Base-by-base conservation (phyloP, 2,329 filamentous ascomycete genomes). In the Exophiala oligosperma region DNA sequence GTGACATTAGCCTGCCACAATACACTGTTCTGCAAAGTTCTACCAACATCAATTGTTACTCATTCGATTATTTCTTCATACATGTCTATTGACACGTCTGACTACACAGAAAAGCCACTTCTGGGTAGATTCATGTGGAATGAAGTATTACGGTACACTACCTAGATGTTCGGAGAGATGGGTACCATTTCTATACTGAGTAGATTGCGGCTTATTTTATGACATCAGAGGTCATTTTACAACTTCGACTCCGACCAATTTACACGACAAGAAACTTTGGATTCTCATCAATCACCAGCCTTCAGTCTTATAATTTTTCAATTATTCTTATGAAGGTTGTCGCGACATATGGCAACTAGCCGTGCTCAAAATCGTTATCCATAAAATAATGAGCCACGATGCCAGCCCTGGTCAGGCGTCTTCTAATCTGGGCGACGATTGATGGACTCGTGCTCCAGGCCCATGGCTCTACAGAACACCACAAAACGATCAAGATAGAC, bases 381-480 rank as follows among this genome's bases (percentile, higher is more conserved):
- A 4, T 37, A 14, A 43, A 11, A 26, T 28, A 24, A 32, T 24
- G 26, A 37, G 14, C 32, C 56, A 72, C 50, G 54, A 94, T 95
- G 91, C 87, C 91, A 56, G 82, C 83, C 64, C 78, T 96, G 60
- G 86, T 89, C 59, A 88, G 90, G 71, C 95, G 94, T 75, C 77
- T 96, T 55, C 72, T 92, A 64, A 85, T 96, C 66, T 88, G 88
- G 73, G 91, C 92, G 55, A 86, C 91, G 26, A 84, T 88, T 54
- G 92, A 97, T 69, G 92, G 92, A 57, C 81, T 97, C 52, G 79
- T 96, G 63, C 81, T 97, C 46, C 90, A 94, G 68, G 87, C 90
- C 26, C 77, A 89, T 29, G 80, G 84, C 17, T 85, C 68, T 62
- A 70, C 69, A 48, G 64, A 69, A 52, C 72, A 73, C 48, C 66